Conservation (phyloP, 179 eudicot species). For the Vitellaria paradoxa region DNA sequence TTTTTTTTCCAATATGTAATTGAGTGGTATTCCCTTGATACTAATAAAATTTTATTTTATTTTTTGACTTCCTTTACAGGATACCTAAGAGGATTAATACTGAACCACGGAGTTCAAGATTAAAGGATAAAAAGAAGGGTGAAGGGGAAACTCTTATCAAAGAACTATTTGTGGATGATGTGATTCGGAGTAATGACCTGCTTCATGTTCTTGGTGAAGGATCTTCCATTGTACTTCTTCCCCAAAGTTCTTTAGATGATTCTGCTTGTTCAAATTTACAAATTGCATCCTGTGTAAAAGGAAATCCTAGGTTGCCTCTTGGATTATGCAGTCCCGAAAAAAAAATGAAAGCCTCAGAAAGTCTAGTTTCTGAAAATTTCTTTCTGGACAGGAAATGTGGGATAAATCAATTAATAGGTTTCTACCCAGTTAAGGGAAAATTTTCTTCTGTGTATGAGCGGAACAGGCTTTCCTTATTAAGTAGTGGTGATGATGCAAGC, state of each 20-base stretch:
- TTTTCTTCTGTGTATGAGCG: constrained; percentile 25
- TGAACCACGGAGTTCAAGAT: constrained; percentile 88
- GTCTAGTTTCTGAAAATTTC: constrained; percentile 34
- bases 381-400: constrained; percentile 42
- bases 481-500: constrained; percentile 23
- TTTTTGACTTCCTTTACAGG: constrained; percentile 28
- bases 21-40: too few relatives aligned
- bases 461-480: constrained; percentile 20
- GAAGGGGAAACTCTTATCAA: constrained; percentile 88
- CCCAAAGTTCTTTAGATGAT: constrained; percentile 59
- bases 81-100: constrained; percentile 39
- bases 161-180: constrained; percentile 78
- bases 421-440: constrained; percentile 44
- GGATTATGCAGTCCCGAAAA: constrained; percentile 46
- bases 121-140: constrained; percentile 79
- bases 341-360: constrained; percentile 38
- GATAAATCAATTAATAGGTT: constrained; percentile 37
- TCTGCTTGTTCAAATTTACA: constrained; percentile 52
- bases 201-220: constrained; percentile 76
- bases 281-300: constrained; percentile 42
- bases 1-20: too few relatives aligned
- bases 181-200: constrained; percentile 65
- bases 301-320: constrained; percentile 44
- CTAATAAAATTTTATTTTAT: constrained; percentile 2
- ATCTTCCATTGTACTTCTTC: constrained; percentile 73